Evolutionary conservation across 306 rosid species (phyloP), one percentile per base, ranked within the genome.

Genomic region (Prunus mira): DNA sequence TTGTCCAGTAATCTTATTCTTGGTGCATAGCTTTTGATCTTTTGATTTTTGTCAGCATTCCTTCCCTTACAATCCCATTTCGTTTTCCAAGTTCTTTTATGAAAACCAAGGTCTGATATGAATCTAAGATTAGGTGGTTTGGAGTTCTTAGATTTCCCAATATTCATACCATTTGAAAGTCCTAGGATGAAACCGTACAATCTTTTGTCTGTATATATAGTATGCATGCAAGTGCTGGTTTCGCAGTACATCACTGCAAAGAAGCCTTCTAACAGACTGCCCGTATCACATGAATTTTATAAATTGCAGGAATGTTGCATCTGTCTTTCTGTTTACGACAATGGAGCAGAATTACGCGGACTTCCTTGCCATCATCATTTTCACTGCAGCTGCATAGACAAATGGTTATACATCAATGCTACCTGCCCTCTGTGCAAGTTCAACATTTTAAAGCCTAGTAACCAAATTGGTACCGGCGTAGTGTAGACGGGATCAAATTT

Each of bases 371-470:
- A 79, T 71, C 99, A 95, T 83, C 92, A 89, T 79, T 95, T 92
- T 74, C 97, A 95, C 76, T 69, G 93, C 76, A 63, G 80, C 12
- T 95, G 99, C 91, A 92, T 95, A 28, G 96, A 95, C 86, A 92
- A 87, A 87, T 92, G 99, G 97, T 74, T 95, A 72, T 86, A 77
- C 81, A 84, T 89, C 65, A 92, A 88, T 77, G 88, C 97, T 0
- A 89, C 82, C 67, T 95, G 97, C 82, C 99, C 97, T 30, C 93
- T 95, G 60, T 95, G 99, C 96, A 95, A 95, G 80, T 92, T 82
- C 54, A 84, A 95, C 84, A 82, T 92, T 71, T 82, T 87, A 86
- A 86, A 81, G 84, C 76, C 71, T 11, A 73, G 58, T 24, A 71
- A 79, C 54, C 77, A 60, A 76, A 47, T 17, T 43, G 78, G 67